Evolutionary conservation across 345 rosid species (phyloP), one percentile per base, ranked within the genome.

Genomic region (Stellera chamaejasme): DNA sequence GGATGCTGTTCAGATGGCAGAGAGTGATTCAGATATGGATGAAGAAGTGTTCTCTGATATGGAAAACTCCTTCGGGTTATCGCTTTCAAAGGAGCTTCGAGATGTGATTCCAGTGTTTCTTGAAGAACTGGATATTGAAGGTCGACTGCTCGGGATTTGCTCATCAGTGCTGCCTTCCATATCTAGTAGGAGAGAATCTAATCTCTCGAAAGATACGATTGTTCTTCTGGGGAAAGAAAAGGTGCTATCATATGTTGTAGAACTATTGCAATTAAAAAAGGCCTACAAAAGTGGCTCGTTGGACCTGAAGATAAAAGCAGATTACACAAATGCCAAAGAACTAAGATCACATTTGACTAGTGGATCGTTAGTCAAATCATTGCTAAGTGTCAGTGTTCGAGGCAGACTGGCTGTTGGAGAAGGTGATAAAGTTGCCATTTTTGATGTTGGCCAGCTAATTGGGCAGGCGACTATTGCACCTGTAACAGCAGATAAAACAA

Each of bases 381-480:
- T 93, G 83, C 90, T 93, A 51, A 89, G 96, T 72, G 94, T 89
- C 52, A 84, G 82, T 72, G 72, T 66, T 73, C 88, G 99, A 58
- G 99, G 97, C 62, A 89, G 90, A 72, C 96, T 93, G 65, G 99
- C 96, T 68, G 99, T 93, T 73, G 99, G 99, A 69, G 99, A 93
- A 80, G 99, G 99, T 67, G 99, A 93, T 74, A 93, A 84, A 81
- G 99, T 93, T 68, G 82, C 97, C 69, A 81, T 93, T 66, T 93
- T 84, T 66, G 99, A 93, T 75, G 90, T 73, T 76, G 94, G 89
- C 55, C 94, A 84, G 78, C 73, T 93, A 67, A 84, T 93, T 65
- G 92, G 97, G 66, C 99, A 89, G 73, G 84, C 96, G 67, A 78
- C 94, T 55, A 66, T 78, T 67, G 88, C 88, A 64, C 96, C 97